A percentile compares a stretch with the other conserved stretches of the same genome.
phyloP scores from a whole-genome alignment of 164 flowering plant species.

The Vitis cinerea region DNA sequence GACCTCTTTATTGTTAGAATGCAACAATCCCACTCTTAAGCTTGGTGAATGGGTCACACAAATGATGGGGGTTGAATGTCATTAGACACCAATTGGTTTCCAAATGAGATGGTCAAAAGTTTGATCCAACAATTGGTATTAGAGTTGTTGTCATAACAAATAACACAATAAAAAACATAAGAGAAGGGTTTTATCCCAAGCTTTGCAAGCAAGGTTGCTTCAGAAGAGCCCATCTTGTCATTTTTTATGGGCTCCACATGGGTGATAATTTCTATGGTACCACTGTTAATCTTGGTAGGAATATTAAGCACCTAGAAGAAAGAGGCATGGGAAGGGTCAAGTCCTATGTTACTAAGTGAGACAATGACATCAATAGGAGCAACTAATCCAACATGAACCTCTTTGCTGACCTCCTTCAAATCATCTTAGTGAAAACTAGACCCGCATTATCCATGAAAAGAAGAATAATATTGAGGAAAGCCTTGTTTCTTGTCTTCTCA shows the following conservation, averaged over 20 bases:
- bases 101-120: too few relatives aligned
- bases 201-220: slow-evolving; percentile 61
- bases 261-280: slow-evolving; percentile 66
- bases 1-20: too few relatives aligned
- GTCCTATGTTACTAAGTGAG: slow-evolving; percentile 72
- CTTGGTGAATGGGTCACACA: too few relatives aligned
- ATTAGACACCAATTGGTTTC: too few relatives aligned
- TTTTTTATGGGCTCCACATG: slow-evolving; percentile 68
- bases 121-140: too few relatives aligned
- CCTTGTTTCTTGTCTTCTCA: slow-evolving; percentile 55
- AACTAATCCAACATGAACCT: slow-evolving; percentile 68
- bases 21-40: too few relatives aligned
- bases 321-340: slow-evolving; percentile 70
- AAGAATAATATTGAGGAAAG: slow-evolving; percentile 51
- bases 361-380: slow-evolving; percentile 71
- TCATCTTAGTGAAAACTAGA: slow-evolving; percentile 75
- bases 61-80: too few relatives aligned
- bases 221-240: slow-evolving; percentile 71
- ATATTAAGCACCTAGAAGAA: slow-evolving; percentile 76
- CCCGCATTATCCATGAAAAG: slow-evolving; percentile 68
- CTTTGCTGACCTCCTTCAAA: slow-evolving; percentile 73
- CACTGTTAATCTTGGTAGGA: slow-evolving; percentile 75
- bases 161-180: slow-evolving; percentile 50
- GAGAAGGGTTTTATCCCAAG: slow-evolving; percentile 69
- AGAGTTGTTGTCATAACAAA: slow-evolving; percentile 59